These are phyloP conservation scores for Tillandsia leiboldiana DNA, from an alignment of 176 grass and related monocot genomes.

Conservation along the genomic window DNA sequence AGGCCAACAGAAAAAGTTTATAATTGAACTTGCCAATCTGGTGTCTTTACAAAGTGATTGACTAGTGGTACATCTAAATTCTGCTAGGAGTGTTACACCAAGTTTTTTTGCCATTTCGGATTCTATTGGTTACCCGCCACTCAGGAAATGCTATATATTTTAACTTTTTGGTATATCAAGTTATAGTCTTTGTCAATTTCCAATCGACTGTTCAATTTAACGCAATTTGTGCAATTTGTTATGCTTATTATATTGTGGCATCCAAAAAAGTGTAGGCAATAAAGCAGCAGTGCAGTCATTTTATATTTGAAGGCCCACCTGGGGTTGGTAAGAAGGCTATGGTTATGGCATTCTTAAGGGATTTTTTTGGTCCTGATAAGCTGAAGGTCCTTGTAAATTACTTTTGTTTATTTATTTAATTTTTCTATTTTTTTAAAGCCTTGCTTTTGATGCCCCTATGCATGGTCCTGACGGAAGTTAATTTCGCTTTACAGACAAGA, in stretches of 20 bases:
- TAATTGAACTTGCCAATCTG: too few species aligned
- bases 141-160: too few species aligned
- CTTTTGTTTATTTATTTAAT: not conserved
- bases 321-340: slow-evolving; percentile 53
- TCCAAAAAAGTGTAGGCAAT: slow-evolving; percentile 22
- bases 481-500: slow-evolving; percentile 24
- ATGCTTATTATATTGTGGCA: not conserved
- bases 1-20: too few species aligned
- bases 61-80: too few species aligned
- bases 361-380: slow-evolving; percentile 29
- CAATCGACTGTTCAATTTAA: not conserved
- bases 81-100: too few species aligned
- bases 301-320: slow-evolving; percentile 46
- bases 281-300: slow-evolving; percentile 22
- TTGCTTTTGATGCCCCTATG: not conserved
- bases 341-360: slow-evolving; percentile 46
- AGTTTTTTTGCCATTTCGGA: too few species aligned
- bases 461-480: not conserved
- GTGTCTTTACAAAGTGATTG: too few species aligned
- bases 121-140: too few species aligned
- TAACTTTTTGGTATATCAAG: too few species aligned
- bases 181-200: too few species aligned
- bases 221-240: not conserved
- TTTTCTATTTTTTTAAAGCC: not conserved
- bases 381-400: slow-evolving; percentile 5